Conservation (phyloP, 331 rosid species). For the Saraca asoca region DNA sequence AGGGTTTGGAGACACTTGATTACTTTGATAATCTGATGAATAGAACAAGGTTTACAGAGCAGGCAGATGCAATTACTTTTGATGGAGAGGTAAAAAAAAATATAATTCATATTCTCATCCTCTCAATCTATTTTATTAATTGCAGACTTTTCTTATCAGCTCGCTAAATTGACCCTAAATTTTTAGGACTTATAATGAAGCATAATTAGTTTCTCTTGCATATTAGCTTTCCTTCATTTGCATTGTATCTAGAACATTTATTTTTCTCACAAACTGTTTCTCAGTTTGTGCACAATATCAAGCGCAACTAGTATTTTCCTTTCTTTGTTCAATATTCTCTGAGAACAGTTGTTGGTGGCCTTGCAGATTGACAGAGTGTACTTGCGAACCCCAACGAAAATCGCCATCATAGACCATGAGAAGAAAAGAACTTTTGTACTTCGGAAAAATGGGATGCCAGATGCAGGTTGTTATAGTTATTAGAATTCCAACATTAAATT, state of each 20-base stretch:
- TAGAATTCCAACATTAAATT: not conserved
- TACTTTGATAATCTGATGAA: conserved; percentile 62
- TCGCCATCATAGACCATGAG: conserved; percentile 83
- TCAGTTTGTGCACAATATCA: too few relatives aligned
- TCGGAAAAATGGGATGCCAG: conserved; percentile 63
- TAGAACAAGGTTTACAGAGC: conserved; percentile 70
- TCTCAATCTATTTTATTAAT: not conserved
- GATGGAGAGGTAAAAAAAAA: conserved; percentile 60
- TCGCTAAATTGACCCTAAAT: conserved; percentile 3
- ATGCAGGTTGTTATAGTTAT: conserved; percentile 52
- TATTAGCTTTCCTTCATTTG: not conserved
- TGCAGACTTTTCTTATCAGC: not conserved
- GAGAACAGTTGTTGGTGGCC: conserved; percentile 19
- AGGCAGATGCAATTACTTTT: conserved; percentile 79
- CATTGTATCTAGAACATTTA: not conserved
- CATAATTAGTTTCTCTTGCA: not conserved
- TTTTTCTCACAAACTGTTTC: too few relatives aligned
- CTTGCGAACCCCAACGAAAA: conserved; percentile 59
- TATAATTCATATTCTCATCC: conserved; percentile 9
- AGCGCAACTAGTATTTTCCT: too few relatives aligned
- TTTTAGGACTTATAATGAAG: not conserved
- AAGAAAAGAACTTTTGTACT: conserved; percentile 75
- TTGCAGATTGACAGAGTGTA: conserved; percentile 65
- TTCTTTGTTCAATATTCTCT: conserved; percentile 12
- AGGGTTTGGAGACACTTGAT: conserved; percentile 84